Base-by-base conservation (phyloP, 73 alveolate species). In the Breviolum minutum region DNA sequence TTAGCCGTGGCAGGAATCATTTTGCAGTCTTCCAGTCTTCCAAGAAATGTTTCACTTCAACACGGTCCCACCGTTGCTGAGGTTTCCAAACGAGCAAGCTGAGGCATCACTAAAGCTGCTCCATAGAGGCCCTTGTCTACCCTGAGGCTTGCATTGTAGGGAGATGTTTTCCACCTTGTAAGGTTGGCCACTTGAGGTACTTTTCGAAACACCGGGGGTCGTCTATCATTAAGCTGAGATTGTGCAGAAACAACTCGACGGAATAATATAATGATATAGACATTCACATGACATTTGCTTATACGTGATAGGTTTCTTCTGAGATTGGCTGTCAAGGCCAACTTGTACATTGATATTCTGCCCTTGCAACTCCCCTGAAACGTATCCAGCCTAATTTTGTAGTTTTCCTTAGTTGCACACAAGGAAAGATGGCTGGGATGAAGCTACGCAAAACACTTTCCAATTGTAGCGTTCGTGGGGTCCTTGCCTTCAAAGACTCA, bases 71-170 rank as follows among this genome's bases (percentile, higher is more conserved):
- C 95, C 74, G 54, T 40, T 5, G 73, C 97, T 76, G 87, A 71
- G 96, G 7, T 8, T 54, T 48, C 91, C 86, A 11, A 73, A 80
- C 98, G 98, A 20, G 98, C 98, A 32, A 92, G 98, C 98, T 92
- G 98, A 4, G 98, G 98, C 90, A 92, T 54, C 90, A 92, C 63
- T 27, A 92, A 66, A 24, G 98, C 98, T 10, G 98, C 86, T 29
- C 98, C 98, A 14, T 92, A 92, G 64, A 92, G 98, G 40, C 98
- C 90, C 80, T 92, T 92, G 81, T 92, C 98, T 60, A 92, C 66
- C 98, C 98, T 92, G 88, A n/a, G 13, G n/a, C 40, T 71, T 71
- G 81, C 40, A n/a, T 71, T 20, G 29, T 71, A 1, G 13, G 26
- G 19, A 20, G 32, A 20, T 13, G 4, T 71, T 71, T 17, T 71